A percentile compares a stretch with the other conserved stretches of the same genome.
Evolutionary conservation across 192 early-diverging fungal species (phyloP).

Genomic region (Thoreauomyces humboldtii): DNA sequence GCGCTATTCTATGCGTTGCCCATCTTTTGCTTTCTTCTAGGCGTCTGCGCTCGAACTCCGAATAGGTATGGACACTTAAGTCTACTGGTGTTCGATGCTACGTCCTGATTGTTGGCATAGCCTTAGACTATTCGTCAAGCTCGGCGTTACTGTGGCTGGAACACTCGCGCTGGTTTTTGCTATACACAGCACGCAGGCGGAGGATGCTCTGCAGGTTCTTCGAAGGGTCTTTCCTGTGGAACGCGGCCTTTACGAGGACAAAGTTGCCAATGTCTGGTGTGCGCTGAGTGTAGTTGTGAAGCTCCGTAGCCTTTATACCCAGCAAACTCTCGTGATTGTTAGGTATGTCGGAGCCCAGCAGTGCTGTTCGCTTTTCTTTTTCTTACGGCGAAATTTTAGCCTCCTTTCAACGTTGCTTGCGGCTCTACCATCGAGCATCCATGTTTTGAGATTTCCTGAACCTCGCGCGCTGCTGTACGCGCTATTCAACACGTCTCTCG

Average conservation of each 20-base stretch:
- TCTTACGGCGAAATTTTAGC: constrained; percentile 36
- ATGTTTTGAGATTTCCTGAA: constrained; percentile 62
- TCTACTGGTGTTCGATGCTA: too few species aligned
- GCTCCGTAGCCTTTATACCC: constrained; percentile 61
- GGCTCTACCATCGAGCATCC: constrained; percentile 69
- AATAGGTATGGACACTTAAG: constrained; percentile 47
- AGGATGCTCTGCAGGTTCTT: constrained; percentile 72
- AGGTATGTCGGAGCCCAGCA: constrained; percentile 62
- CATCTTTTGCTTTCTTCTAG: constrained; percentile 86
- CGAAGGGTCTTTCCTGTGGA: constrained; percentile 87
- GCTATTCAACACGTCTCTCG: constrained; percentile 73
- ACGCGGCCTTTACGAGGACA: constrained; percentile 96
- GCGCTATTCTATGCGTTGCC: constrained; percentile 89
- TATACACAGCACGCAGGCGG: constrained; percentile 65
- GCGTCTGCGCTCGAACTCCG: constrained; percentile 53
- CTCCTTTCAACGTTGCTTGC: constrained; percentile 63
- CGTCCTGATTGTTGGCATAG: too few species aligned
- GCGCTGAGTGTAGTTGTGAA: constrained; percentile 83
- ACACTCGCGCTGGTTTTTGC: constrained; percentile 68
- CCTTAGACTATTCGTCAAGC: constrained; percentile 55
- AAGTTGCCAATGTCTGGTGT: constrained; percentile 98
- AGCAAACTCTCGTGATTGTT: constrained; percentile 57
- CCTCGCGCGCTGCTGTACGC: constrained; percentile 61
- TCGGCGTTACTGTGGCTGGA: constrained; percentile 69
- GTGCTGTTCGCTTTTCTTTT: not conserved